phyloP scores from a whole-genome alignment of 768 basidiomycete species.

The Boletus huronensis region DNA sequence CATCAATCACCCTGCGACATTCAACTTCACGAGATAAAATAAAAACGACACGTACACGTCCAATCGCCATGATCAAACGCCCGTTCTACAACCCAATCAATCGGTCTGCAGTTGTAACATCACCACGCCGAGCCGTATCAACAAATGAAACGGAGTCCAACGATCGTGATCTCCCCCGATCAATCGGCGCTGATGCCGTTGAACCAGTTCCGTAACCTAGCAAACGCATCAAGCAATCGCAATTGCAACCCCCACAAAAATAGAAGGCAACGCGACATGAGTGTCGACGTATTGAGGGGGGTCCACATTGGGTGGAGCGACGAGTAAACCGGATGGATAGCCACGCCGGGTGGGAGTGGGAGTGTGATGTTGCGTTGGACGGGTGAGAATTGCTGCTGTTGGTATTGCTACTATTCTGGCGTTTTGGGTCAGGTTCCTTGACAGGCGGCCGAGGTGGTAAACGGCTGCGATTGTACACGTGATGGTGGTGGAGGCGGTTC shows the following conservation, averaged over 20 bases:
- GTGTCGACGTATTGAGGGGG: constrained; percentile 58
- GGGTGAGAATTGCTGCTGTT: not conserved
- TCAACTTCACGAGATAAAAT: not conserved
- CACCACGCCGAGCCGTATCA: not conserved
- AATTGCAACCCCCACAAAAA: no score
- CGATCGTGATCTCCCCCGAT: constrained; percentile 62
- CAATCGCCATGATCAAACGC: constrained; percentile 65
- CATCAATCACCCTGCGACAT: not conserved
- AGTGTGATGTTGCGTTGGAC: no score
- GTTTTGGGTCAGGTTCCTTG: constrained; percentile 22
- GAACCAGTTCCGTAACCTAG: constrained; percentile 78
- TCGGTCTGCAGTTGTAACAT: not conserved
- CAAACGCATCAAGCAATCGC: not conserved
- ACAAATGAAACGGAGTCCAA: no score
- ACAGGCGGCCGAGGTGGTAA: constrained; percentile 30
- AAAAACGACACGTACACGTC: constrained; percentile 68
- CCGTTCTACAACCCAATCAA: constrained; percentile 16
- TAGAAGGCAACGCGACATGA: not conserved
- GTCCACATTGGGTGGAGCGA: constrained; percentile 53
- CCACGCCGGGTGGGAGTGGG: not conserved
- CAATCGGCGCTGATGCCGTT: constrained; percentile 61
- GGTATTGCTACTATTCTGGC: constrained; percentile 8
- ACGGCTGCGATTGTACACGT: constrained; percentile 23
- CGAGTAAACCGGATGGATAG: not conserved
- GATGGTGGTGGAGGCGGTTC: constrained; percentile 12